Evolutionary conservation across 768 basidiomycete genomes (phyloP).

Genomic region (Strobilomyces dryophilus): DNA sequence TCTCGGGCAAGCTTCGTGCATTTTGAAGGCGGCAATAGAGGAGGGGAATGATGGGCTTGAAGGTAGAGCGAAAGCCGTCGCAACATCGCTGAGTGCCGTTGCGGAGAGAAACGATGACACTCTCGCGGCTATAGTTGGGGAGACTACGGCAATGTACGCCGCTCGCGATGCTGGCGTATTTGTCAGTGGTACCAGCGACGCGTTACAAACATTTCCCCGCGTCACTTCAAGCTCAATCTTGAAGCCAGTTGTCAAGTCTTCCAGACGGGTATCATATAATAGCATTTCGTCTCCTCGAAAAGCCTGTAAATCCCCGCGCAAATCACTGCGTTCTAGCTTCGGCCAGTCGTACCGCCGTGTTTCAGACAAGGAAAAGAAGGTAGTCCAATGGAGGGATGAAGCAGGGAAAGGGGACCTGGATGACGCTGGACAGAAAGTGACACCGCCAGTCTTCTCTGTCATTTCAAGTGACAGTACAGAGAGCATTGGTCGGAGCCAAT

Average conservation of each 20-base stretch:
- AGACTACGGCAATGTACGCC: slow-evolving; percentile 59
- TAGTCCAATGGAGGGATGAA: slow-evolving; percentile 85
- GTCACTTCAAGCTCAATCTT: slow-evolving; percentile 47
- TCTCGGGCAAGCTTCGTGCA: slow-evolving; percentile 54
- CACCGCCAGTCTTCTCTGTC: slow-evolving; percentile 19
- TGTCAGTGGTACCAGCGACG: slow-evolving; percentile 47
- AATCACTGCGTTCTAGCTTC: slow-evolving; percentile 64
- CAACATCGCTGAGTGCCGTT: slow-evolving; percentile 47
- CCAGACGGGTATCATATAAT: slow-evolving; percentile 43
- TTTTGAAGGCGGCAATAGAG: slow-evolving; percentile 37
- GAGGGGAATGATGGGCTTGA: slow-evolving; percentile 36
- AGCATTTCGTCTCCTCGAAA: slow-evolving; percentile 45
- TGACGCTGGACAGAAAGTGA: slow-evolving; percentile 44
- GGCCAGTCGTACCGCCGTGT: slow-evolving; percentile 59
- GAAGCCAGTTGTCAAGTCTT: slow-evolving; percentile 37
- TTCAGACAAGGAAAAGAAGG: slow-evolving; percentile 69
- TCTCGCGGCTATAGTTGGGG: slow-evolving; percentile 64
- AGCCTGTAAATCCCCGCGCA: slow-evolving; percentile 58
- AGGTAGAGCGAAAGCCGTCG: slow-evolving; percentile 44
- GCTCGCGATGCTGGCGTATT: slow-evolving; percentile 32
- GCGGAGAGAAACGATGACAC: slow-evolving; percentile 67
- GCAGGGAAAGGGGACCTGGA: slow-evolving; percentile 79
- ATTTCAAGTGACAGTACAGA: slow-evolving; percentile 36
- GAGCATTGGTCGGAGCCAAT: slow-evolving; percentile 32
- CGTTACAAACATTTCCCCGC: slow-evolving; percentile 39